These are phyloP conservation scores for Salvia rosmarinus DNA, from an alignment of 257 asterid genomes.

Conservation along the genomic window DNA sequence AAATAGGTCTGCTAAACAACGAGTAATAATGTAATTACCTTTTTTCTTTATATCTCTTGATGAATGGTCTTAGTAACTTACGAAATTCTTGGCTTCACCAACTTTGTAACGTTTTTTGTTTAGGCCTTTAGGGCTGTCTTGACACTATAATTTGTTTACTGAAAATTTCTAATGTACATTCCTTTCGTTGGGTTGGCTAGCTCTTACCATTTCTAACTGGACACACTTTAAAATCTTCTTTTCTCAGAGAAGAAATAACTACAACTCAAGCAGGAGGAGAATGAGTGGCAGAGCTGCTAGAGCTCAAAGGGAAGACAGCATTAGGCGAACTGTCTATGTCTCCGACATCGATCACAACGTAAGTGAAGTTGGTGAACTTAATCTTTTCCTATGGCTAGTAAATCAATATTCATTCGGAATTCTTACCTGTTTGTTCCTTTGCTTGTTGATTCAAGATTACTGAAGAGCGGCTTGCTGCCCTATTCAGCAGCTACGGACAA, in stretches of 20 bases:
- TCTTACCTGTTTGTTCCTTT: slow-evolving; percentile 33
- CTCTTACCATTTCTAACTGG: slow-evolving; percentile 12
- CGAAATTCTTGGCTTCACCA: not conserved
- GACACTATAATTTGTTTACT: not conserved
- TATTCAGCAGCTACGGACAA: slow-evolving; percentile 76
- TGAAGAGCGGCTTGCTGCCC: slow-evolving; percentile 84
- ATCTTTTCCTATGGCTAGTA: not conserved
- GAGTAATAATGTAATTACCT: not conserved
- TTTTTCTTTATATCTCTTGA: not conserved
- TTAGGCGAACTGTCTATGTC: slow-evolving; percentile 86
- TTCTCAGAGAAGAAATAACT: slow-evolving; percentile 65
- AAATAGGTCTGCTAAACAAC: not conserved
- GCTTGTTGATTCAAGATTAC: slow-evolving; percentile 56
- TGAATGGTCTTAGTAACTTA: not conserved
- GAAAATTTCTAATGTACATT: not conserved
- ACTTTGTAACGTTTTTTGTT: not conserved
- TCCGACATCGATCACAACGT: slow-evolving; percentile 80
- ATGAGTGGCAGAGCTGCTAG: slow-evolving; percentile 66
- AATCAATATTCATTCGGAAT: slow-evolving; percentile 3
- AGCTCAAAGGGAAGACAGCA: slow-evolving; percentile 86
- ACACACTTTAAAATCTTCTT: slow-evolving; percentile 14
- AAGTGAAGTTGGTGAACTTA: slow-evolving; percentile 33
- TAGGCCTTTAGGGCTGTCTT: slow-evolving; percentile 8
- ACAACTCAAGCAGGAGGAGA: slow-evolving; percentile 59
- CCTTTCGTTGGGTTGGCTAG: slow-evolving; percentile 5